phyloP scores from a whole-genome alignment of 805 yeast genomes.

The Kodamaea leandrae region DNA sequence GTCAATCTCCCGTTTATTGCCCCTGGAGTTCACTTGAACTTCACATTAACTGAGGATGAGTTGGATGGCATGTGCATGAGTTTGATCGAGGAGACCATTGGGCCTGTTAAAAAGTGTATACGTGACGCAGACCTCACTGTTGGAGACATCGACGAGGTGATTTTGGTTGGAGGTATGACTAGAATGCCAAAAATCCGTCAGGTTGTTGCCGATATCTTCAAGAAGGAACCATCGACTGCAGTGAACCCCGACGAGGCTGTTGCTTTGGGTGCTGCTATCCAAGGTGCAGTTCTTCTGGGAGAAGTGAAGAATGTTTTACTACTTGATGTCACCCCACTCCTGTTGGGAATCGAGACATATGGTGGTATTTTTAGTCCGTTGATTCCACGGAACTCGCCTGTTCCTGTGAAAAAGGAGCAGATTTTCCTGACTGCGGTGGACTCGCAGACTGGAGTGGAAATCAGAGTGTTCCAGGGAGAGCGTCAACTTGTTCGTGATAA shows the following conservation, averaged over 20 bases:
- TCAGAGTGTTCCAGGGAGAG: constrained; percentile 80
- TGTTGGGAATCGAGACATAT: constrained; percentile 72
- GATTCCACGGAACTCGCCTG: constrained; percentile 73
- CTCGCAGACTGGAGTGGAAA: constrained; percentile 80
- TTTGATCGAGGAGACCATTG: constrained; percentile 64
- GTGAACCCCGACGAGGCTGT: constrained; percentile 69
- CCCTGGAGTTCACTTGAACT: constrained; percentile 57
- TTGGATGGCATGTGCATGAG: constrained; percentile 65
- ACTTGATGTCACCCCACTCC: constrained; percentile 28
- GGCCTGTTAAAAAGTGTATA: constrained; percentile 71
- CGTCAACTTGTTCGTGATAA: constrained; percentile 75
- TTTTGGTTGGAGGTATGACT: constrained; percentile 87
- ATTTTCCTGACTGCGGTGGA: constrained; percentile 79
- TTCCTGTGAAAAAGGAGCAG: constrained; percentile 73
- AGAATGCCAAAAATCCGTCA: constrained; percentile 79
- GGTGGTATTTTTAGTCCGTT: constrained; percentile 82
- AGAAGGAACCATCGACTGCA: constrained; percentile 63
- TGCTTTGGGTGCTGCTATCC: constrained; percentile 31
- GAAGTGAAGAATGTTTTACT: constrained; percentile 26
- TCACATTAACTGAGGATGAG: constrained; percentile 61
- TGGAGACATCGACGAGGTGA: constrained; percentile 68
- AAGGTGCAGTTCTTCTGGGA: constrained; percentile 28
- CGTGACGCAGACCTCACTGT: constrained; percentile 69
- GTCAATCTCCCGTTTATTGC: constrained; percentile 70
- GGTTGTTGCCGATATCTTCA: constrained; percentile 57